Evolutionary conservation across 164 flowering plant species (phyloP).

Genomic region (Kingdonia uniflora): DNA sequence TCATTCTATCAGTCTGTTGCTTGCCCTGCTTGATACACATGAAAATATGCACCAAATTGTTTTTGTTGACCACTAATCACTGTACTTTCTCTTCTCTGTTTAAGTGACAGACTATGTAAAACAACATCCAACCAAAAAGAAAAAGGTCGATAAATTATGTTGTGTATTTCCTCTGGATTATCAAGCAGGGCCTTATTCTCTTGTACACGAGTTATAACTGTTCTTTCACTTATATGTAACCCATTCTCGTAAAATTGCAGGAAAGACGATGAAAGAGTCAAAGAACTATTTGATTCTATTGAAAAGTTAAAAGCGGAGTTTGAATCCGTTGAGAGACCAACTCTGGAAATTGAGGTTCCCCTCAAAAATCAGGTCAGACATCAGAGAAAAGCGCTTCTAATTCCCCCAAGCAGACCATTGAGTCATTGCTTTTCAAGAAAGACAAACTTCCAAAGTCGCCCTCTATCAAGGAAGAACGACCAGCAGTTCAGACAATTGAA

Average conservation of each 20-base stretch:
- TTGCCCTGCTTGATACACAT: no score
- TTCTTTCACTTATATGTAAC: not conserved
- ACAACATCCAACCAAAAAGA: no score
- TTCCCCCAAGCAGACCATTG: constrained; percentile 1
- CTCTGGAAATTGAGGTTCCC: constrained; percentile 50
- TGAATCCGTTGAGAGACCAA: constrained; percentile 78
- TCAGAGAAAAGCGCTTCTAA: constrained; percentile 17
- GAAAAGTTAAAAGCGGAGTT: constrained; percentile 61
- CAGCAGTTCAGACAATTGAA: constrained; percentile 1
- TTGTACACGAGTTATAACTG: constrained; percentile 1
- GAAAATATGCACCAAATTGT: no score
- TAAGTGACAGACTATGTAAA: no score
- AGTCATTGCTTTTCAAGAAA: not conserved
- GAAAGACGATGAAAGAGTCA: constrained; percentile 56
- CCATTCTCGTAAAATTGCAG: constrained; percentile 28
- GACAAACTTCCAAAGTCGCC: constrained; percentile 4
- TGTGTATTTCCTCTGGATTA: not conserved
- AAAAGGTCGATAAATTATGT: no score
- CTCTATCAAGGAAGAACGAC: not conserved
- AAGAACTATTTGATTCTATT: constrained; percentile 61
- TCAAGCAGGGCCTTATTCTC: not conserved
- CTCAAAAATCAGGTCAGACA: constrained; percentile 24
- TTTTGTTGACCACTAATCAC: no score
- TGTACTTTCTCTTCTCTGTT: no score
- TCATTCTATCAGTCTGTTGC: not conserved